Base-by-base conservation (phyloP, 1,284 basidiomycete species). In the Fistulina hepatica region DNA sequence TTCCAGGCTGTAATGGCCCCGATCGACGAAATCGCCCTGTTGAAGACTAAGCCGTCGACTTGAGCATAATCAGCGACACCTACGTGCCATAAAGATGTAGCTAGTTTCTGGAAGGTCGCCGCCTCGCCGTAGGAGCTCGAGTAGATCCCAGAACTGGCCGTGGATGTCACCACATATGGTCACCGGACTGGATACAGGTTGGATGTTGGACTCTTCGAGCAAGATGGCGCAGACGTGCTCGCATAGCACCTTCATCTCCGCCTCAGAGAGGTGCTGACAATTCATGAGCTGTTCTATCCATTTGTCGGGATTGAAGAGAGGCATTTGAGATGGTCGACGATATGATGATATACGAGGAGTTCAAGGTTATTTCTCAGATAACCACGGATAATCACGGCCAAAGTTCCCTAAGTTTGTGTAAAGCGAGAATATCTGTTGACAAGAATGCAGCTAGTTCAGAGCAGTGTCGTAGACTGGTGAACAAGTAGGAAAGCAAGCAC, bases 1-100 rank as follows among this genome's bases (percentile, higher is more conserved):
- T 62, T 97, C 93, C n/a, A 97, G 62, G 53, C 83, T 91, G 56
- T 97, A 97, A 58, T 95, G 91, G 9, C 94, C 94, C 44, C 93
- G 71, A 63, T 97, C 94, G 24, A 97, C 93, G 61, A 97, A 97
- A 60, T 97, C 93, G 37, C 93, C 93, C 91, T 94, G 55, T 36
- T 45, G 37, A 39, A 35, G 47, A 25, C 41, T 53, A 40, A 52
- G 49, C 49, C 40, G 48, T 42, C 45, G 42, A 40, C 42, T 47
- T 39, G 11, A 33, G 35, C 34, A 23, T 45, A 40, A 37, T 35
- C 48, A 45, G 48, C n/a, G 54, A 55, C 60, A 69, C 66, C 57
- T 69, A 80, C 76, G 67, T 73, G 84, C 91, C 93, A 97, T 97
- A 58, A 97, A 97, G 44, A 97, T 89, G 59, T 97, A 97, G 52